phyloP scores from a whole-genome alignment of 495 filamentous ascomycete genomes.

The Friedmanniomyces simplex region DNA sequence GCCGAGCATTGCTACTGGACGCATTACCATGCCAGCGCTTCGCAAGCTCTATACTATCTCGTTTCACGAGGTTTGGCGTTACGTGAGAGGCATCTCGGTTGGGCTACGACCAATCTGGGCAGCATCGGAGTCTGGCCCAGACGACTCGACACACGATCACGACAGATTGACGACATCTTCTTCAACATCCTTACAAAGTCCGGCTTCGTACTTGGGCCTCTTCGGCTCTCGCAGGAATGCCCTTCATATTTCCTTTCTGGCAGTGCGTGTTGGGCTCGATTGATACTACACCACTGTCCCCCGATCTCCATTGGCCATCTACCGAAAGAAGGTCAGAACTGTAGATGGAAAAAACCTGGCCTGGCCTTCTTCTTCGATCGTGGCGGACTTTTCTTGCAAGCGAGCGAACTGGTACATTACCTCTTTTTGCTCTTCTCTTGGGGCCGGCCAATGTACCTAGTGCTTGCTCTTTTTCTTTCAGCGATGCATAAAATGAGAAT shows the following conservation, averaged over 20 bases:
- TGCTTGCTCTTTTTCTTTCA: not conserved
- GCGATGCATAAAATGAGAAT: not conserved
- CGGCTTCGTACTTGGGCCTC: not conserved
- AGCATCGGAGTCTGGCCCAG: not conserved
- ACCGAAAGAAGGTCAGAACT: not conserved
- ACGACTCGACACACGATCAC: not conserved
- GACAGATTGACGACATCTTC: slow-evolving; percentile 1
- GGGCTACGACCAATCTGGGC: not conserved
- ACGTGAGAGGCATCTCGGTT: not conserved
- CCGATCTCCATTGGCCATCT: not conserved
- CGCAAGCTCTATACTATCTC: too few species aligned
- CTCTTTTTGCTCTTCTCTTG: not conserved
- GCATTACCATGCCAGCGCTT: not conserved
- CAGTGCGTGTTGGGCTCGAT: not conserved
- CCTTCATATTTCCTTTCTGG: not conserved
- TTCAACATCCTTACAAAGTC: not conserved
- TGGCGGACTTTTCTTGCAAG: not conserved
- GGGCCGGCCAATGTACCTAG: not conserved
- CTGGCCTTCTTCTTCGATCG: not conserved
- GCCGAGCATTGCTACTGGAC: not conserved
- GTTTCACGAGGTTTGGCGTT: not conserved
- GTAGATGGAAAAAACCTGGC: not conserved
- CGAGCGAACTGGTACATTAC: not conserved
- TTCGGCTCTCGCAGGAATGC: not conserved
- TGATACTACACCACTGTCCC: not conserved